These are phyloP conservation scores for Kokia cookei DNA, from an alignment of 441 rosid genomes.

Conservation along the genomic window DNA sequence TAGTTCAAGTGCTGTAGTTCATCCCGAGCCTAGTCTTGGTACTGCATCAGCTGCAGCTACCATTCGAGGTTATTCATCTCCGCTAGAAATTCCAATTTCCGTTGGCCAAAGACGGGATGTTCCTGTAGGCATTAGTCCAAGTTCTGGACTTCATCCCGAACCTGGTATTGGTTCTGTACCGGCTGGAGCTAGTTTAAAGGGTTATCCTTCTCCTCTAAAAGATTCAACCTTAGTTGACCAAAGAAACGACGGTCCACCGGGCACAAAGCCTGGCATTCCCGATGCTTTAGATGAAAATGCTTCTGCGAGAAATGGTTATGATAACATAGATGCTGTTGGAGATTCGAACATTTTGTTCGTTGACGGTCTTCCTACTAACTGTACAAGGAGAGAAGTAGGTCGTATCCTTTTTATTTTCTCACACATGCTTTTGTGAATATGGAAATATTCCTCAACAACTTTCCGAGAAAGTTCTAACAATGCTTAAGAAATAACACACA, in stretches of 20 bases:
- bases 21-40: conserved; percentile 19
- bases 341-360: conserved; percentile 48
- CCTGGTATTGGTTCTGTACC: conserved; percentile 15
- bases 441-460: neutral
- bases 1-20: conserved; percentile 17
- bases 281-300: conserved; percentile 22
- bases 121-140: conserved; percentile 16
- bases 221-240: conserved; percentile 21
- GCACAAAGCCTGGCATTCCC: conserved; percentile 16
- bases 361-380: conserved; percentile 55
- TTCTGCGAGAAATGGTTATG: conserved; percentile 24
- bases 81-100: conserved; percentile 23
- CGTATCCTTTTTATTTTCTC: conserved; percentile 40
- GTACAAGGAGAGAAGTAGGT: conserved; percentile 63
- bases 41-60: conserved; percentile 9
- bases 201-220: conserved; percentile 25
- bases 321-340: conserved; percentile 11
- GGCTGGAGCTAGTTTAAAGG: conserved; percentile 1
- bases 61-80: conserved; percentile 24
- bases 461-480: neutral
- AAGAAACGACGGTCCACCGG: conserved; percentile 22
- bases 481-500: neutral
- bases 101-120: conserved; percentile 15
- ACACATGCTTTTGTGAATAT: neutral
- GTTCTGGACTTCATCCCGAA: conserved; percentile 17